These are phyloP conservation scores for Aspergillus arachidicola DNA, from an alignment of 2,329 filamentous ascomycete genomes.

Conservation along the genomic window DNA sequence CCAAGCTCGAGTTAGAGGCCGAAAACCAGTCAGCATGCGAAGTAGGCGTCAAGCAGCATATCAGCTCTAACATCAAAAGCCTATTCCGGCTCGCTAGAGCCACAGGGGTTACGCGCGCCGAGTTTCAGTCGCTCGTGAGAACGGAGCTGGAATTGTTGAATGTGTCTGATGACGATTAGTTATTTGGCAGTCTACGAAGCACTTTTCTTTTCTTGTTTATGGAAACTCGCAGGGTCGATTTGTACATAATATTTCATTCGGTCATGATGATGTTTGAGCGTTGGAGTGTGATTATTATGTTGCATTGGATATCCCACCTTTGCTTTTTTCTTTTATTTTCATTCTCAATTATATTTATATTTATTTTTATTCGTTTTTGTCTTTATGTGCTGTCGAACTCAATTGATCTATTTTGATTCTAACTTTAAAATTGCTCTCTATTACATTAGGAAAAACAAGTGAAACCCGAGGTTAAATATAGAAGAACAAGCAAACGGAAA, in stretches of 20 bases:
- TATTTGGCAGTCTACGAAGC: neutral
- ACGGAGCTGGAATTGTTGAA: conserved; percentile 62
- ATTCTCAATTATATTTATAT: neutral
- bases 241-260: conserved; percentile 11
- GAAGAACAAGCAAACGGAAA: neutral
- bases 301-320: conserved; percentile 1
- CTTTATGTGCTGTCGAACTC: neutral
- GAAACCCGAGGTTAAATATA: neutral
- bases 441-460: neutral
- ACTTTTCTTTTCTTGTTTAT: neutral
- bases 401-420: neutral
- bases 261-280: conserved; percentile 14
- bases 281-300: conserved; percentile 17
- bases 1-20: conserved; percentile 57
- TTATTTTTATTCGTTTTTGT: too few relatives aligned
- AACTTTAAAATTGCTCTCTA: neutral
- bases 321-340: neutral
- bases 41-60: conserved; percentile 64
- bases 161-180: conserved; percentile 52
- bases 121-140: conserved; percentile 63
- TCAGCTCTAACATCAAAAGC: conserved; percentile 65
- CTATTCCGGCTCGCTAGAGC: conserved; percentile 62
- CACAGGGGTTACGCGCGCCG: conserved; percentile 59
- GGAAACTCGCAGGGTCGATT: neutral
- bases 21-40: conserved; percentile 57